Percentiles rank a stretch among this genome's conserved stretches.
Conservation (phyloP, 192 early-diverging fungal genomes). For the Podila clonocystis region DNA sequence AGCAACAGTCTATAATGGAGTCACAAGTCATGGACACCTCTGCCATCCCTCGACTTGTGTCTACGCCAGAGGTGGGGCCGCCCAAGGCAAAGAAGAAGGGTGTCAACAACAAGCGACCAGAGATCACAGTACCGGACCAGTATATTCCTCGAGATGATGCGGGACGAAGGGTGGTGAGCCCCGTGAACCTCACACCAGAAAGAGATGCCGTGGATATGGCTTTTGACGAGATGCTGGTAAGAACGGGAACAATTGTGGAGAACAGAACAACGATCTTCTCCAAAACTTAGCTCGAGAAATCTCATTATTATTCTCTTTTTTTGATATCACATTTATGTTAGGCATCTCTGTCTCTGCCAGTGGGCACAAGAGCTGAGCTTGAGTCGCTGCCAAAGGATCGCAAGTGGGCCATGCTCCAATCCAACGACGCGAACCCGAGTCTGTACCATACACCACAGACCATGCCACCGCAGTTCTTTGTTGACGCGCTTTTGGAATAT, state of each 20-base stretch:
- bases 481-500: slow-evolving; percentile 29
- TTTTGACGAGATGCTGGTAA: slow-evolving; percentile 45
- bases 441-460: slow-evolving; percentile 26
- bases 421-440: slow-evolving; percentile 27
- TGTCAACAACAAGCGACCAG: background rate
- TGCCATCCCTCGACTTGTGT: background rate
- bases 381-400: slow-evolving; percentile 33
- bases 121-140: background rate
- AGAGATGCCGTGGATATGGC: slow-evolving; percentile 33
- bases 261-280: background rate
- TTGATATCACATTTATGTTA: background rate
- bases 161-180: background rate
- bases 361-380: slow-evolving; percentile 12
- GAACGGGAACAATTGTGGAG: background rate
- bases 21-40: slow-evolving; percentile 6
- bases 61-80: background rate
- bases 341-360: slow-evolving; percentile 21
- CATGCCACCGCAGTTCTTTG: slow-evolving; percentile 41
- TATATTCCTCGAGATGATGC: background rate
- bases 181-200: slow-evolving; percentile 1
- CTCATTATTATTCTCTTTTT: background rate
- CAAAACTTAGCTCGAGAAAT: background rate
- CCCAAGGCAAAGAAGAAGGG: background rate
- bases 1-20: slow-evolving; percentile 30
- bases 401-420: slow-evolving; percentile 32